Base-by-base conservation (phyloP, 2,329 filamentous ascomycete species). In the Aspergillus latus region DNA sequence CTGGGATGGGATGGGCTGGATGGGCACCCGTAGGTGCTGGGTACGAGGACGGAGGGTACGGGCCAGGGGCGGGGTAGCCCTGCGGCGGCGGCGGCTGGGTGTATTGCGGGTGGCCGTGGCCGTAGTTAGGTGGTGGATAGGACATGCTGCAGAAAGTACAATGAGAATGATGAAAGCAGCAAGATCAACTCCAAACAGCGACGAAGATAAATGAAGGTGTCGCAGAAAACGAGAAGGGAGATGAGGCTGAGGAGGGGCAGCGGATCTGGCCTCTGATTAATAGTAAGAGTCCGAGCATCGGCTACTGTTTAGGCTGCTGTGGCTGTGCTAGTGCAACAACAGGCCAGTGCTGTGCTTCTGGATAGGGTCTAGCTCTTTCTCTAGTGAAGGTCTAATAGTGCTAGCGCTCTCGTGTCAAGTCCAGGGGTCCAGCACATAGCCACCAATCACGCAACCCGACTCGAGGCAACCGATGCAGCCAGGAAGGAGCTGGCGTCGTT, bases 11-110 rank as follows among this genome's bases (percentile, higher is more conserved):
- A 10, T 47, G 49, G 16, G 6, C 42, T 5, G 40, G 49, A 1
- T 6, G 5, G 37, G 37, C 7, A 34, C 30, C 37, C 1, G 37
- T 7, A 7, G 44, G 45, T 3, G 28, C 36, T 15, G 49, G 43
- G 30, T 57, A 57, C 5, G 54, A 52, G 11, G 54, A 36, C 8
- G 54, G 54, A 10, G 54, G 54, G 29, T 57, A 57, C 11, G 36
- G 44, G 13, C n/a, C n/a, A 6, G 42, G 48, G 16, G 54, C 44
- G 44, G 54, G 45, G 39, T 57, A 53, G n/a, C 54, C 54, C 30
- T 57, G 54, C 6, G 49, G 54, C 29, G 54, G 54, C 47, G 54
- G 54, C 37, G 44, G 28, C 21, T 57, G 54, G 15, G 54, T 49
- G 49, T 57, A 57, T 21, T 57, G 34, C 5, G 34, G 34, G 34